Evolutionary conservation across 75 land plant genomes (phyloP).

Genomic region (Cryptomeria japonica): DNA sequence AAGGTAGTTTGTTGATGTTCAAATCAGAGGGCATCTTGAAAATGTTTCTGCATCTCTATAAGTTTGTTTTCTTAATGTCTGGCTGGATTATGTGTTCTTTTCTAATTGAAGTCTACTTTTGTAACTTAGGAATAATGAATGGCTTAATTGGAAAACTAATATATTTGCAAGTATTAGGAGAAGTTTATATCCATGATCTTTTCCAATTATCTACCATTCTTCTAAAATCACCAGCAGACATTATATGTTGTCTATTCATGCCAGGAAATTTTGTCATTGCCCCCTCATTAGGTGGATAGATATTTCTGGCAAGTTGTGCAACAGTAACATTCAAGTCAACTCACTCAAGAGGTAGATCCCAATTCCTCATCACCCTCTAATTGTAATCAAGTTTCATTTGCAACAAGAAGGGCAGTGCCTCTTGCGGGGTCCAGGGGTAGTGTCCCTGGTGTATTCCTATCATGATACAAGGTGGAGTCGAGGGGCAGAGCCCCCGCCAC

Average conservation of each 20-base stretch:
- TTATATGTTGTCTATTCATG: neutral
- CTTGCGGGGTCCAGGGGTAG: no score
- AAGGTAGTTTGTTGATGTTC: neutral
- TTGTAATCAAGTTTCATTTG: no score
- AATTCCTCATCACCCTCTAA: no score
- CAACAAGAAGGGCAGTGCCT: no score
- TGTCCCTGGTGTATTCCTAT: no score
- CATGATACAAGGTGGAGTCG: no score
- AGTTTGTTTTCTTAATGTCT: neutral
- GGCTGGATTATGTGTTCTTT: neutral
- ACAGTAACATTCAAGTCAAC: no score
- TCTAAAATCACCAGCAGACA: neutral
- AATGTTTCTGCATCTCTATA: neutral
- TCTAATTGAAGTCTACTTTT: neutral
- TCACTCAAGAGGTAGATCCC: no score
- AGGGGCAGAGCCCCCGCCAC: no score
- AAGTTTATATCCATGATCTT: neutral
- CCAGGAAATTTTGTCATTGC: neutral
- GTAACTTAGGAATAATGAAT: neutral
- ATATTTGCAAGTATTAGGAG: neutral
- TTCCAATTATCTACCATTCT: no score
- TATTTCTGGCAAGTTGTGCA: no score
- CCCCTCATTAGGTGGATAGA: neutral
- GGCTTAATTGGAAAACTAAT: neutral
- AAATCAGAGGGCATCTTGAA: neutral